Evolutionary conservation across 805 yeast genomes (phyloP).

Genomic region (Candida insectorum): DNA sequence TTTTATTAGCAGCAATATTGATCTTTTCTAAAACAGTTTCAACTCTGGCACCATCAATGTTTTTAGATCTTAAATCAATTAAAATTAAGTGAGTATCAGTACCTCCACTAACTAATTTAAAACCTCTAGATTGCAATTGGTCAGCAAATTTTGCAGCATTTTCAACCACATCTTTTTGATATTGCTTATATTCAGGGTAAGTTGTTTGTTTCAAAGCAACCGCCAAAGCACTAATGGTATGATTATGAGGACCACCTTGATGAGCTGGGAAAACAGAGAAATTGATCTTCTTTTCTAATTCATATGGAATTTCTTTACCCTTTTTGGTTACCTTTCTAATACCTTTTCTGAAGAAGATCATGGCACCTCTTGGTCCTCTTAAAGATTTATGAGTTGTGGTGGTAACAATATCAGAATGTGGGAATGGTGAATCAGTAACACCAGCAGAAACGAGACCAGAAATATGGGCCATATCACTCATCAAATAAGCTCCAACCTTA

Average conservation of each 20-base stretch:
- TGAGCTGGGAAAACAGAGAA: conserved; percentile 99
- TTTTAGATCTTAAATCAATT: conserved; percentile 82
- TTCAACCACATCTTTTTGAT: conserved; percentile 82
- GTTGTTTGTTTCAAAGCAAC: conserved; percentile 94
- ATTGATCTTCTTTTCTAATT: conserved; percentile 91
- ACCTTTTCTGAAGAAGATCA: conserved; percentile 98
- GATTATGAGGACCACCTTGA: conserved; percentile 99
- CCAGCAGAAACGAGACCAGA: conserved; percentile 95
- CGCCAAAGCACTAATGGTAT: conserved; percentile 95
- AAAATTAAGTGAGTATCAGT: conserved; percentile 97
- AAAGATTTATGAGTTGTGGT: conserved; percentile 98
- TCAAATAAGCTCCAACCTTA: conserved; percentile 93
- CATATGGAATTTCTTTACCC: conserved; percentile 88
- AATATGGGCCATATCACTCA: conserved; percentile 98
- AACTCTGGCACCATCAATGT: conserved; percentile 94
- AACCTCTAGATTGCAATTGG: conserved; percentile 69
- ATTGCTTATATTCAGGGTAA: conserved; percentile 84
- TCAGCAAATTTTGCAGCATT: conserved; percentile 83
- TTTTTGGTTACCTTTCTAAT: conserved; percentile 84
- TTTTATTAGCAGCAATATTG: conserved; percentile 95
- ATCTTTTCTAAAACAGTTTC: conserved; percentile 92
- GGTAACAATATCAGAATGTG: conserved; percentile 95
- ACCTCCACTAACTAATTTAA: conserved; percentile 86
- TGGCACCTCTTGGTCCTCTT: conserved; percentile 99
- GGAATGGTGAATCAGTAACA: conserved; percentile 94